Percentiles rank a stretch among this genome's conserved stretches.
Evolutionary conservation across 176 grass and related monocot genomes (phyloP).

Genomic region (Eragrostis curvula): DNA sequence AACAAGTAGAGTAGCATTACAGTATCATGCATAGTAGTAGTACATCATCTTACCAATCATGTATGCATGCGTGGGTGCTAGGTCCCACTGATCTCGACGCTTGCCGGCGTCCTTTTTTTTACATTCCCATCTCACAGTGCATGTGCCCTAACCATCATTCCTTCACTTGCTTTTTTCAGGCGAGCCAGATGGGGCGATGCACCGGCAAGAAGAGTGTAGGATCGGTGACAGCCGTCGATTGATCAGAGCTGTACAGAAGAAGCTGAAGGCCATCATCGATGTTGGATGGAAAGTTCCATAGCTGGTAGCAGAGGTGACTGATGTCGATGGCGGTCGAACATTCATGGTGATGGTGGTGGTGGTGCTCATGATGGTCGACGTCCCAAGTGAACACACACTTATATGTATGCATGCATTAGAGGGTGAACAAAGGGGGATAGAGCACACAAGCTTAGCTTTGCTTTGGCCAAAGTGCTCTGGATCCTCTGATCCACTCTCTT

Average conservation of each 20-base stretch:
- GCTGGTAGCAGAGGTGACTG: neutral
- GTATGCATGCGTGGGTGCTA: conserved; percentile 1
- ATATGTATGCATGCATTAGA: conserved; percentile 43
- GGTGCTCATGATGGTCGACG: conserved; percentile 43
- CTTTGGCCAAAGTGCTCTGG: conserved; percentile 46
- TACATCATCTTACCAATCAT: conserved; percentile 4
- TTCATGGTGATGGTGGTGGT: conserved; percentile 20
- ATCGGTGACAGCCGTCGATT: neutral
- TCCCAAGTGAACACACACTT: conserved; percentile 22
- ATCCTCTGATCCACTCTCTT: conserved; percentile 8
- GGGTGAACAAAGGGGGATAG: neutral
- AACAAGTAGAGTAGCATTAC: neutral
- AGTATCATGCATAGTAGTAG: neutral
- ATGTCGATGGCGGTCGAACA: neutral
- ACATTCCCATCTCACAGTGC: neutral
- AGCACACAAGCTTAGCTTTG: neutral
- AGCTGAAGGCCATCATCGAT: neutral
- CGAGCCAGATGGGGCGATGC: conserved; percentile 59
- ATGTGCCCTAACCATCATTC: conserved; percentile 34
- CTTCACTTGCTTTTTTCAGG: conserved; percentile 38
- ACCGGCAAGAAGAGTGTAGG: conserved; percentile 57
- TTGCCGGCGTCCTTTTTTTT: neutral
- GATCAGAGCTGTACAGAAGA: neutral
- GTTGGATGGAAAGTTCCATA: conserved; percentile 42
- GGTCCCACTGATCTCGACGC: conserved; percentile 43